Base-by-base conservation (phyloP, 495 filamentous ascomycete species). In the Cercophora newfieldiana region DNA sequence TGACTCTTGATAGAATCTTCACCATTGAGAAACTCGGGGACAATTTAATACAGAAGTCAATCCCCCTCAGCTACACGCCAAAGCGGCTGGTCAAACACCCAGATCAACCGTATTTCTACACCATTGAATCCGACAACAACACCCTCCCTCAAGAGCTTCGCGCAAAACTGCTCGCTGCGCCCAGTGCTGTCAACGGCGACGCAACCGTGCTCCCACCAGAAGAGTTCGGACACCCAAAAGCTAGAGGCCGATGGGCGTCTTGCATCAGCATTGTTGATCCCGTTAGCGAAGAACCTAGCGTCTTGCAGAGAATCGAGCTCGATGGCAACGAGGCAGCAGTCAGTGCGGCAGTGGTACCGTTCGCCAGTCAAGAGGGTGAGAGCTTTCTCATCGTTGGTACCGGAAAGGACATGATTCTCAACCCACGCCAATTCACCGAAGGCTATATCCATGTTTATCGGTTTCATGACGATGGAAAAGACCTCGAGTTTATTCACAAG, bases 401-500 rank as follows among this genome's bases (percentile, higher is more conserved):
- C 0, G 94, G 90, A 3, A 96, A 97, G 75, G 91, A 98, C 68
- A 89, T 96, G 84, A 80, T 87, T 19, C 83, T 91, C 65, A 89
- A 82, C 65, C 93, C 93, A 5, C 88, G 90, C 37, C 88, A 87
- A 1, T 91, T 85, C 64, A 87, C 82, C 19, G 87, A 88, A 58
- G 94, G 93, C 4, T 97, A 89, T 71, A 91, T 99, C 30, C 92
- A 97, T 69, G 90, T 98, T 55, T 99, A 97, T 77, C 88, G 93
- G 37, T 94, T 98, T 81, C 86, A 90, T 26, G 89, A 94, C 30
- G 87, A 94, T 68, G 96, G 96, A 53, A 87, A 86, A 66, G 87
- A 90, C 62, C 83, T 99, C 25, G 93, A 97, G 70, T 94, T 97
- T 66, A 94, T 96, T 65, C 96, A 98, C 79, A 97, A 97, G 77